A percentile compares a stretch with the other conserved stretches of the same genome.
phyloP scores from a whole-genome alignment of 2,329 filamentous ascomycete species.

The Arthroderma sp. region DNA sequence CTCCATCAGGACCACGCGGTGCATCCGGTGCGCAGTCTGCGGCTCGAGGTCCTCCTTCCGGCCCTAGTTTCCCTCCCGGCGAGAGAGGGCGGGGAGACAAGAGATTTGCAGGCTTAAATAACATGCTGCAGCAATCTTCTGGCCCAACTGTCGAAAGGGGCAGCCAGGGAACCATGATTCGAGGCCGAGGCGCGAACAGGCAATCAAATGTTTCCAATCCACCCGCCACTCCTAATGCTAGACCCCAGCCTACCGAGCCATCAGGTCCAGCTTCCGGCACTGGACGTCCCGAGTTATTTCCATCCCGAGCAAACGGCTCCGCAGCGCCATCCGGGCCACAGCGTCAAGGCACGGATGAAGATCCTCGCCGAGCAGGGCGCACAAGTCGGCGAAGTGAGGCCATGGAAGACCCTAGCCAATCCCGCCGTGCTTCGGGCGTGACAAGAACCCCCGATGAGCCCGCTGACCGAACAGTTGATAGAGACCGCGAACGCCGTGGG shows the following conservation, averaged over 20 bases:
- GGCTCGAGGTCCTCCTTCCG: conserved; percentile 24
- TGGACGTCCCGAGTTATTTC: conserved; percentile 21
- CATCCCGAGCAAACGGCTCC: conserved; percentile 14
- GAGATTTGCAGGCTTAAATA: conserved; percentile 34
- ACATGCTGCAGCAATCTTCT: conserved; percentile 32
- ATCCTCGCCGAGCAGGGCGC: conserved; percentile 15
- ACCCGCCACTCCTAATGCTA: conserved; percentile 20
- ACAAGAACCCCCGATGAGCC: conserved; percentile 14
- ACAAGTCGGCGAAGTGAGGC: conserved; percentile 22
- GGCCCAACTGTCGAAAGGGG: conserved; percentile 21
- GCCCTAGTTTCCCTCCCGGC: conserved; percentile 20
- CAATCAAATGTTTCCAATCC: conserved; percentile 19
- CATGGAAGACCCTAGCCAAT: conserved; percentile 23
- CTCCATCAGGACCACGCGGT: conserved; percentile 30
- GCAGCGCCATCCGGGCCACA: conserved; percentile 11
- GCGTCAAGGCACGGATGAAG: conserved; percentile 16
- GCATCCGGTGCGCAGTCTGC: conserved; percentile 23
- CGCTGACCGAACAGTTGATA: conserved; percentile 13
- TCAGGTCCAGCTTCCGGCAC: conserved; percentile 14
- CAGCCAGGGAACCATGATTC: conserved; percentile 23
- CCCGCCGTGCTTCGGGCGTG: conserved; percentile 16
- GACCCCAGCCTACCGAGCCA: conserved; percentile 20
- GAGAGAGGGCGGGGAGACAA: conserved; percentile 33
- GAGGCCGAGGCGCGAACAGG: conserved; percentile 27
- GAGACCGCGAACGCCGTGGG: conserved; percentile 17